Percentiles rank a stretch among this genome's conserved stretches.
Conservation (phyloP, 2,329 filamentous ascomycete genomes). For the Fusarium pseudoanthophilum region DNA sequence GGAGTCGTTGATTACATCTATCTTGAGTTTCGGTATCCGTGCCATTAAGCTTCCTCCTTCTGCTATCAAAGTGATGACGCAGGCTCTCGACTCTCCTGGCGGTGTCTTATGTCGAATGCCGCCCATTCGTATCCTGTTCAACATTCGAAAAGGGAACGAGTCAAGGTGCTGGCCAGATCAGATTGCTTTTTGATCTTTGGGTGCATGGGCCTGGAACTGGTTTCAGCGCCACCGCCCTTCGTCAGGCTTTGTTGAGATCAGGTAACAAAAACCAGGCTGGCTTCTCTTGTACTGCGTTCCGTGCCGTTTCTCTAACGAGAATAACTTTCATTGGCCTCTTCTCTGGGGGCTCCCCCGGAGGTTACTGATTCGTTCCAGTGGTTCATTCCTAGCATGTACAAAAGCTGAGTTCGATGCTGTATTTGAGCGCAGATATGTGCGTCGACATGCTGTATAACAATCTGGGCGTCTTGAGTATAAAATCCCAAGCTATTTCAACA, state of each 20-base stretch:
- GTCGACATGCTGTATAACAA: background rate
- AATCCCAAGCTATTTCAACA: background rate
- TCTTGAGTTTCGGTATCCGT: background rate
- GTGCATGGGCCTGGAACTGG: background rate
- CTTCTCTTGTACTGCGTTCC: constrained; percentile 19
- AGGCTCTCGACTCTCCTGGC: background rate
- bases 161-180: background rate
- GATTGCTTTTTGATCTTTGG: constrained; percentile 2
- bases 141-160: constrained; percentile 7
- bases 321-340: constrained; percentile 3
- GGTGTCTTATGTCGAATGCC: background rate
- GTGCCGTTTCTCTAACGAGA: constrained; percentile 14
- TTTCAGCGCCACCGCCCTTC: constrained; percentile 17
- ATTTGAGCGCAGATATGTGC: background rate
- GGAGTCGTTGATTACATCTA: background rate
- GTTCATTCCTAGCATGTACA: constrained; percentile 4
- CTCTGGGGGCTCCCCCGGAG: background rate
- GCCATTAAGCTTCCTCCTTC: background rate
- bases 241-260: constrained; percentile 20
- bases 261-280: background rate
- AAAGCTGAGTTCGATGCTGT: background rate
- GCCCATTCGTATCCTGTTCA: background rate
- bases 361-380: constrained; percentile 1
- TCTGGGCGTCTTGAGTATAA: background rate
- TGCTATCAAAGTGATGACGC: background rate